Evolutionary conservation across 257 asterid species (phyloP).

Genomic region (Gentiana dahurica): DNA sequence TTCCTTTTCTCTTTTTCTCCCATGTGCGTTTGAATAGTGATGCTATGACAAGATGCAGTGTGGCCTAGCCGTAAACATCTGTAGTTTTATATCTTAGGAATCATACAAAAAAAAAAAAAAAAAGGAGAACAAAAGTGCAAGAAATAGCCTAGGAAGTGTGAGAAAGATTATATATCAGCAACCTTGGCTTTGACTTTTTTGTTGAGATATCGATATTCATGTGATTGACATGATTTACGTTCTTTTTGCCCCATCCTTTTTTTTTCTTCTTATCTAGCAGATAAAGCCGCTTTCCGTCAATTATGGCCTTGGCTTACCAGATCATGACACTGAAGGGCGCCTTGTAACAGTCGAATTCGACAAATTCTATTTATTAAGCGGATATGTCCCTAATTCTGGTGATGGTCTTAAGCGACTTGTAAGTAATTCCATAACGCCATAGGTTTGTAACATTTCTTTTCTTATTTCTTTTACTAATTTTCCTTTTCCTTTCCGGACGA

Average conservation of each 20-base stretch:
- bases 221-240: too few species aligned
- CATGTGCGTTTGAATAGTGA: neutral
- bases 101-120: too few species aligned
- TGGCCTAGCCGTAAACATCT: too few species aligned
- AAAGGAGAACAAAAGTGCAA: too few species aligned
- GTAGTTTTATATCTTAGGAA: too few species aligned
- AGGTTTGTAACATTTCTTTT: neutral
- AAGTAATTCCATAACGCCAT: conserved; percentile 10
- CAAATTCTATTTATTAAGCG: conserved; percentile 52
- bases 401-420: conserved; percentile 92
- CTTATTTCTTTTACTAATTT: neutral
- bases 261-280: conserved; percentile 32
- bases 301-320: conserved; percentile 83
- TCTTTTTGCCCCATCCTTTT: neutral
- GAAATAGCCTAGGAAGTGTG: too few species aligned
- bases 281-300: conserved; percentile 71
- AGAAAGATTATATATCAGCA: too few species aligned
- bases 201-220: too few species aligned
- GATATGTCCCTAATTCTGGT: conserved; percentile 93
- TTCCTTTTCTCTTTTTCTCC: neutral
- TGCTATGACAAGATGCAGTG: too few species aligned
- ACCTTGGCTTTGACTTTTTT: too few species aligned
- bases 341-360: conserved; percentile 86
- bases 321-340: conserved; percentile 93
- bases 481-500: neutral